Evolutionary conservation across 371 early-diverging fungal species (phyloP), one percentile per base, ranked within the genome.

Genomic region (Apophysomyces variabilis): DNA sequence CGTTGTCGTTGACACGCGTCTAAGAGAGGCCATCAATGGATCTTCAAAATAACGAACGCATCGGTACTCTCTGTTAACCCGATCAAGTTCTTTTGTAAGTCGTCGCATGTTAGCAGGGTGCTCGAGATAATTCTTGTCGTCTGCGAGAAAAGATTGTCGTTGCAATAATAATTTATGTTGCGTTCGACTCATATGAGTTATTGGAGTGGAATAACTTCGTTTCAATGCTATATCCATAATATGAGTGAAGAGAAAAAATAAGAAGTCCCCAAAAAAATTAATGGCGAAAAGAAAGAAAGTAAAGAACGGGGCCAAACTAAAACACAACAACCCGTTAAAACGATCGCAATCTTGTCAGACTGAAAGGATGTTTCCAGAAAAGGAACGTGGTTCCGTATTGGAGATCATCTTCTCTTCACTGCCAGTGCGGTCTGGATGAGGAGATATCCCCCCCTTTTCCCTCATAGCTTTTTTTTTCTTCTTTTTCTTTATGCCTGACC

Each of bases 131-230:
- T 69, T 71, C 36, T 67, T 71, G 43, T 78, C 75, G 39, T 71
- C 73, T 14, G 71, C 72, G 8, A 74, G 65, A 45, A 73, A 72
- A 38, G 66, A 67, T 61, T 79, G 79, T 26, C 79, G 58, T 62
- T 75, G 75, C 38, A 79, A 58, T 56, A 68, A 58, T 14, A 75
- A 57, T 63, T 79, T 79, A 21, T 73, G 74, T 58, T 79, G 79
- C n/a, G 76, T 75, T 59, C 79, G 69, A 63, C 38, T 63, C 8
- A 50, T 4, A 6, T 50, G 54, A 16, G 54, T 21, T 50, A 50
- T 11, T 21, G 54, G n/a, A 21, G 54, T 50, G 54, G 54, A 50
- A n/a, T 21, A 26, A 21, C 16, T 50, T 26, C 21, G n/a, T 50
- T 32, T 50, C 5, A 16, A 21, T 26, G 16, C 5, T n/a, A 26